Evolutionary conservation across 257 asterid species (phyloP), one percentile per base, ranked within the genome.

Genomic region (Forsythia viridissima): DNA sequence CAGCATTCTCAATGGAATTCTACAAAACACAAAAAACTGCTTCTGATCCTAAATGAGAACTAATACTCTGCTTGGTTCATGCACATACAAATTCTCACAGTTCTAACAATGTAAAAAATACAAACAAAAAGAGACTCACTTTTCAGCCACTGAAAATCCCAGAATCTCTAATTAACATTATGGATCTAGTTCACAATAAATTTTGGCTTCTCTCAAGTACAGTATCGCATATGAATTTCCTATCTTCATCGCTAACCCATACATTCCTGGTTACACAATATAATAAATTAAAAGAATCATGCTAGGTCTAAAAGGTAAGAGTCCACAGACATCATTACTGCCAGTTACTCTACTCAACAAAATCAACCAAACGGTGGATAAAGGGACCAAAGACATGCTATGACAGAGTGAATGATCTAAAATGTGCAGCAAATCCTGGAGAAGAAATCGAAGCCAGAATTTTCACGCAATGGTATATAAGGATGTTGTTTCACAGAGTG

Each of bases 31-130:
- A 2, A 59, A 3, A 46, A 48, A 36, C 41, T 36, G 55, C 12
- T 71, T 70, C 57, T 73, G 38, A 48, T 48, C 76, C 42, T 30
- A 66, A 51, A 73, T 71, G 37, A 66, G 75, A 68, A 40, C 20
- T 16, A 52, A 52, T 51, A 38, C 75, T 73, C 59, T 36, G 34
- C 37, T 61, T 16, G 37, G 73, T 77, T 24, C 59, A 52, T 8
- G 37, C 55, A 73, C 41, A 70, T 34, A 2, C 67, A 40, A 21
- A 36, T 52, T 18, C 24, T 16, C 24, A 16, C 21, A 5, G 21
- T 52, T 52, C 24, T 52, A 15, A 52, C 63, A 39, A 6, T 6
- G 6, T 16, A 13, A 69, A 16, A 41, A 51, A 12, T 40, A 20
- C 12, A 40, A 30, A 40, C 8, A 3, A 40, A 13, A 52, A 55